These are phyloP conservation scores for Grammothele lineata DNA, from an alignment of 768 basidiomycete species.

Conservation along the genomic window DNA sequence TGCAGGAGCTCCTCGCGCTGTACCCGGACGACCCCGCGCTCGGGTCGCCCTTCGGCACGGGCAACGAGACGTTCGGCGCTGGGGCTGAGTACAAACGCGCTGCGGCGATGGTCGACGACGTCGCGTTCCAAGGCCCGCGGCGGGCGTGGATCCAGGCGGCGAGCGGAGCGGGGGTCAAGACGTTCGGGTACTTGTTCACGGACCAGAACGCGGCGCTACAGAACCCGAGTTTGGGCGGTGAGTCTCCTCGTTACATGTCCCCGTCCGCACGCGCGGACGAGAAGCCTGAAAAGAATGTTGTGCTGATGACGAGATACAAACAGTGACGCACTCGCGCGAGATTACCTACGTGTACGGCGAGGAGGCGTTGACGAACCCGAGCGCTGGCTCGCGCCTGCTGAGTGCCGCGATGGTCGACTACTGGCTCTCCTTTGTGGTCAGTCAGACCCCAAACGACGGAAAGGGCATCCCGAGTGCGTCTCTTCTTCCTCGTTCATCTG, in stretches of 20 bases:
- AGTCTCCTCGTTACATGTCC: not conserved
- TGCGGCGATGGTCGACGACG: slow-evolving; percentile 38
- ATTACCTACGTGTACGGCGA: too few relatives aligned
- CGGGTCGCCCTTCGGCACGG: slow-evolving; percentile 45
- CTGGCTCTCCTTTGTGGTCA: slow-evolving; percentile 44
- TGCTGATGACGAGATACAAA: too few relatives aligned
- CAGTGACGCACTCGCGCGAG: too few relatives aligned
- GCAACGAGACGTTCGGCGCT: slow-evolving; percentile 41
- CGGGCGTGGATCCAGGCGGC: slow-evolving; percentile 39
- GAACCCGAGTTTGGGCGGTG: slow-evolving; percentile 4
- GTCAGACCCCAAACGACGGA: slow-evolving; percentile 40
- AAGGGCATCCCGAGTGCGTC: slow-evolving; percentile 30
- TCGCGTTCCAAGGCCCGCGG: slow-evolving; percentile 35
- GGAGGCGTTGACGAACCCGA: too few relatives aligned
- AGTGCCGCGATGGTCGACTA: slow-evolving; percentile 34
- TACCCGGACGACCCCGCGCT: slow-evolving; percentile 40
- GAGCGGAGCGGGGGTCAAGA: slow-evolving; percentile 31
- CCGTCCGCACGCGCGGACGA: not conserved
- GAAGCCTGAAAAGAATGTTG: too few relatives aligned
- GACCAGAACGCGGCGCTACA: slow-evolving; percentile 26
- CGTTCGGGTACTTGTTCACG: slow-evolving; percentile 41
- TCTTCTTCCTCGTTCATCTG: too few relatives aligned
- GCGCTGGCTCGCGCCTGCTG: too few relatives aligned
- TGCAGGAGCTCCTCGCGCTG: slow-evolving; percentile 28
- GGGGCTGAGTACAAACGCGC: slow-evolving; percentile 35